phyloP scores from a whole-genome alignment of 2,329 filamentous ascomycete genomes.

The Fusarium pseudonygamai region DNA sequence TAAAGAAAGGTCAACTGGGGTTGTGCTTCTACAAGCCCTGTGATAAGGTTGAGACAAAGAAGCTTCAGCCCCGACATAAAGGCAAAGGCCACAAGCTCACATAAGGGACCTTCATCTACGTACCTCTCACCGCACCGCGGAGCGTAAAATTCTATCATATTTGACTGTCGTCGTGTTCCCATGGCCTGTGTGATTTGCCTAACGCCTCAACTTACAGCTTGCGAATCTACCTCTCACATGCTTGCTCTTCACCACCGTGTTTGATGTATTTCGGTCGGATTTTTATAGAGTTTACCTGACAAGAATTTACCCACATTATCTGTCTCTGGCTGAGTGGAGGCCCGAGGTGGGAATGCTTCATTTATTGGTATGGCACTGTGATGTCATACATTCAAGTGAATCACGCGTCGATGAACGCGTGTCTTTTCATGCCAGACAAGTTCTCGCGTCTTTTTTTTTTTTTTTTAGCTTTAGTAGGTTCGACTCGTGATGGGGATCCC shows the following conservation, averaged over 20 bases:
- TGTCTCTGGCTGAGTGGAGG: no score
- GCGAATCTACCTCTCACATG: neutral
- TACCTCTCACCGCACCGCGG: fast-evolving
- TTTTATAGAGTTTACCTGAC: fast-evolving
- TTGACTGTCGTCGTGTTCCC: neutral
- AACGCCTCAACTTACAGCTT: neutral
- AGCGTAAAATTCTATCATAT: no score
- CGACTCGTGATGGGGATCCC: neutral
- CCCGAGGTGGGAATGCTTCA: no score
- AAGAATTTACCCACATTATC: neutral
- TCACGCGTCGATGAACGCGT: no score
- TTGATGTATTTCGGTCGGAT: no score
- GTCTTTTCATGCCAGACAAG: no score
- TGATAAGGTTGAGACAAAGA: neutral
- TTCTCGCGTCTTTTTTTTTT: no score
- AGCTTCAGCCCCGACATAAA: neutral
- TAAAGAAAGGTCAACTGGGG: neutral
- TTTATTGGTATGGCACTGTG: neutral
- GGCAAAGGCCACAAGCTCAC: neutral
- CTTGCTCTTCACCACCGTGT: neutral
- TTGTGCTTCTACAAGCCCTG: neutral
- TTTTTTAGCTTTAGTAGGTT: fast-evolving
- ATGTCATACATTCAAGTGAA: neutral
- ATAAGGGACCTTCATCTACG: neutral
- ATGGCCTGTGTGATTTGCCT: neutral